A percentile compares a stretch with the other conserved stretches of the same genome.
Evolutionary conservation across 2,329 filamentous ascomycete genomes (phyloP).

Genomic region (Akanthomyces uredinophilus): DNA sequence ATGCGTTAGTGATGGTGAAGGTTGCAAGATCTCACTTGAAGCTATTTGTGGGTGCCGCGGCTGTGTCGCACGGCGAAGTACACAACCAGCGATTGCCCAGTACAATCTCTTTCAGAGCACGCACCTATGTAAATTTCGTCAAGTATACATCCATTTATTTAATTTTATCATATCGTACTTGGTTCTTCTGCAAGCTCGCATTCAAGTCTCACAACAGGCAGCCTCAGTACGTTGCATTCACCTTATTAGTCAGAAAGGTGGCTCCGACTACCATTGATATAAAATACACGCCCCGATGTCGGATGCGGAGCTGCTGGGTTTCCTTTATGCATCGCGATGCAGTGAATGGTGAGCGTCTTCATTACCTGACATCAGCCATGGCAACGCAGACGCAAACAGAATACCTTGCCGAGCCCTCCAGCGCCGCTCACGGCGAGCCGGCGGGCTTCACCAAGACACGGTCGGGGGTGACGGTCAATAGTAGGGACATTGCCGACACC

Average conservation of each 20-base stretch:
- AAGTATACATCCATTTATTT: no score
- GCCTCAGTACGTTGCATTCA: not conserved
- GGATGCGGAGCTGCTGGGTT: not conserved
- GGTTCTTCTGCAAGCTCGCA: no score
- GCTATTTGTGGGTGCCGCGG: not conserved
- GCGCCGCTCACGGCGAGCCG: not conserved
- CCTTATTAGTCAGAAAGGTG: conserved; percentile 8
- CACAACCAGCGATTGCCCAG: not conserved
- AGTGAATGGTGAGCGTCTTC: not conserved
- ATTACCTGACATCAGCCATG: not conserved
- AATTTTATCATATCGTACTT: no score
- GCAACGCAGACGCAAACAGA: conserved; percentile 5
- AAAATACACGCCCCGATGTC: not conserved
- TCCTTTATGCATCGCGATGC: not conserved
- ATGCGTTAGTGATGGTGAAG: not conserved
- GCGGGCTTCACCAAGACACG: not conserved
- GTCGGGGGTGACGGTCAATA: not conserved
- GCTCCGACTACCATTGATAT: not conserved
- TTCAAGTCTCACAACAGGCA: not conserved
- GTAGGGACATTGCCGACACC: not conserved
- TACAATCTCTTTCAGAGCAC: not conserved
- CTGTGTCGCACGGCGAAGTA: not conserved
- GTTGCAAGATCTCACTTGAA: not conserved
- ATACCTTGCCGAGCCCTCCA: not conserved
- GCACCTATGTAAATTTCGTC: no score